Evolutionary conservation across 2,329 filamentous ascomycete genomes (phyloP), one percentile per base, ranked within the genome.

Genomic region (Cladorrhinum sp.): DNA sequence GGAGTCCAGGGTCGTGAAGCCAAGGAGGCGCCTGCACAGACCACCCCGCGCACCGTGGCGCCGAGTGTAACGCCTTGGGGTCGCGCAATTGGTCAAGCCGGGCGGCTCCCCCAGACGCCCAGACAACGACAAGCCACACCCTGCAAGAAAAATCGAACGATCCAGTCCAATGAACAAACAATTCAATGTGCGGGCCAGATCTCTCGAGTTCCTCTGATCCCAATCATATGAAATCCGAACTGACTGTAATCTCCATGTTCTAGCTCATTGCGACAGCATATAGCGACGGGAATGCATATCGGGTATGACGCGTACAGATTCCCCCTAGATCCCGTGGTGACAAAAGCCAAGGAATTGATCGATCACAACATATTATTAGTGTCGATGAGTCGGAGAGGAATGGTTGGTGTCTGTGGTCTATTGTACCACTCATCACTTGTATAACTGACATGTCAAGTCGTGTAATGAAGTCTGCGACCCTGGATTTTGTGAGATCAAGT

Each of bases 1-100:
- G 50, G 68, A 63, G 64, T 64, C 66, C 60, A 58, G 67, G 67
- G 57, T 57, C 51, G 49, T 49, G 60, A 55, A 58, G 50, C 51
- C 29, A 53, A 52, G 48, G 45, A 41, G 56, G 52, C 60, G 57
- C 59, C 50, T 55, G 64, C 64, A 62, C 62, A 41, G 50, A 55
- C 62, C 64, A 62, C 22, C 23, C 13, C 12, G 36, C 27, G 59
- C 24, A 24, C 59, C 25, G 23, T 55, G 59, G 23, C 52, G 32
- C 53, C 57, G 53, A 56, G 23, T 56, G 53, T 27, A 49, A 56
- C 53, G 53, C 41, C 38, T 13, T 38, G 20, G 53, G 41, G 53
- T 16, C 36, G 36, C 57, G 45, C 36, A 24, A 50, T 55, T 27
- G 22, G 50, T 61, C n/a, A 32, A 58, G 16, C 20, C 23, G 3